Base-by-base conservation (phyloP, 176 grass and related monocot genomes). In the Oryza nivara region DNA sequence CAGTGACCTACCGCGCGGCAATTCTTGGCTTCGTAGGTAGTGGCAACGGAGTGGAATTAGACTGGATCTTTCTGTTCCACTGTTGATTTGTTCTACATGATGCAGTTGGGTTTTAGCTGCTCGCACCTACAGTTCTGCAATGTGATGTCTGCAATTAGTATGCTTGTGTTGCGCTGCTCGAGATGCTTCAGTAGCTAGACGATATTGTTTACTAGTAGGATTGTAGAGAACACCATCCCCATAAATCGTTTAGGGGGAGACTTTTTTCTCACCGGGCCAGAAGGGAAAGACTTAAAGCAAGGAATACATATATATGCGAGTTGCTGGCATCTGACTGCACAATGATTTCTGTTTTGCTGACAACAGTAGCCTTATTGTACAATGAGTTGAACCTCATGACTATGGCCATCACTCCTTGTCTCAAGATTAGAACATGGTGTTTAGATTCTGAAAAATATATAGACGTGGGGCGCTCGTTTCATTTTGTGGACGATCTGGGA, bases 51-150 rank as follows among this genome's bases (percentile, higher is more conserved):
- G 13, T 15, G 73, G 67, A 45, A 54, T 58, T 81, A 7, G 58
- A 66, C 41, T 65, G 72, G 78, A 90, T 90, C 54, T 82, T 16
- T 38, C 43, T 32, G 10, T 80, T 73, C 41, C n/a, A 13, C 28
- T 38, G 12, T 65, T 22, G 66, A 75, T 82, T 38, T 38, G 36
- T 38, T 38, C 36, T 38, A 38, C 35, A 36, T 36, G 36, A 6
- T 38, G 36, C 36, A 38, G 36, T 38, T 38, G 36, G 36, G 36
- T 38, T 38, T 68, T 68, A 40, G 17, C 4, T 12, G 25, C 11
- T 41, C 30, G 35, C 9, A 68, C 9, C 9, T 49, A 66, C 7
- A 15, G 9, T 34, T n/a, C 5, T 35, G 81, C 63, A 75, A 34
- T 82, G 67, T 7, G 48, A 3, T 66, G 35, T 46, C 6, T 67